Base-by-base conservation (phyloP, 768 basidiomycete species). In the Phylloporus sp. region DNA sequence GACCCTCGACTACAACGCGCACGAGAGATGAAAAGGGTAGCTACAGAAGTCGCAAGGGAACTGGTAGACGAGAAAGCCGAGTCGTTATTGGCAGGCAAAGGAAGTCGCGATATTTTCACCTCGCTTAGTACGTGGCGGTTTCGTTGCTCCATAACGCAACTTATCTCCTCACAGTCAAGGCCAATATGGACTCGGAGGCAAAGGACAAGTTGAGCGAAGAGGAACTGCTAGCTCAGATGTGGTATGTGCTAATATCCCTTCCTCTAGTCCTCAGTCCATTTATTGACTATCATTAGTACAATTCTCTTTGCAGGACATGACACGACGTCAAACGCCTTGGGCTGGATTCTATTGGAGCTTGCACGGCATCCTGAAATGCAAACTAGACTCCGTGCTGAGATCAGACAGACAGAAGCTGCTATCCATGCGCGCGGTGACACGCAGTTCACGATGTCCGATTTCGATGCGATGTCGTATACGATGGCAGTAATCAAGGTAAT, bases 351-450 rank as follows among this genome's bases (percentile, higher is more conserved):
- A 12, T 72, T 84, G 47, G 81, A 84, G 57, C 74, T 92, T 6
- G 77, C 83, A 2, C 76, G 72, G 35, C 70, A 81, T 53, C 82
- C 79, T 0, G 71, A 80, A 20, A 64, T 81, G 3, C 89, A 91
- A 61, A 66, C 69, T 4, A 76, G 73, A 52, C 78, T 91, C 20
- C 80, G 90, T 12, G 69, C 23, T 0, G 63, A 63, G 42, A 62
- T 62, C 24, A 45, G 41, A 7, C 8, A n/a, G 26, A 47, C 18
- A 6, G 51, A 47, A 20, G 32, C 39, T n/a, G 12, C 40, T 26
- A 23, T 52, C 9, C 40, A 16, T 8, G 45, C 50, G 26, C 54
- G 35, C 28, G 45, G 47, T 6, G 35, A 51, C 26, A 35, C 50
- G n/a, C 38, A 52, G 11, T 47, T 53, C 9, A 47, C 45, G 4